Conservation (phyloP, 306 rosid species). For the Castanea mollissima region DNA sequence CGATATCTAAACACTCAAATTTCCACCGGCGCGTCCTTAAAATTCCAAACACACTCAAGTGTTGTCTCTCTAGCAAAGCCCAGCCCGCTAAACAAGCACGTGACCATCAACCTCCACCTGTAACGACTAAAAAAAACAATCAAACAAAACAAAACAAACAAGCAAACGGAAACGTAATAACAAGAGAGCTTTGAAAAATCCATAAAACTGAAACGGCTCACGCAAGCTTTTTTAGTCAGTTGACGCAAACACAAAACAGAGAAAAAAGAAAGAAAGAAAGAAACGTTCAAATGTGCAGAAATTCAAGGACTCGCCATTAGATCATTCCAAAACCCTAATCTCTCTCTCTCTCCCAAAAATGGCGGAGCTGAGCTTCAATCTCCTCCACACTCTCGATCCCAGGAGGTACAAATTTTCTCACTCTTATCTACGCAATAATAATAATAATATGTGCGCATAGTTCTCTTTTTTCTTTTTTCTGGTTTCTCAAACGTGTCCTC, state of each 20-base stretch:
- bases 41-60: neutral
- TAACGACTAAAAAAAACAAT: neutral
- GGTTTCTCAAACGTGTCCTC: constrained; percentile 39
- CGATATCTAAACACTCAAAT: too few species aligned
- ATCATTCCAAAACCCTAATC: constrained; percentile 33
- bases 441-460: neutral
- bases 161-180: too few species aligned
- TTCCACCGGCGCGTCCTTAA: neutral
- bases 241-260: neutral
- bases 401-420: constrained; percentile 35
- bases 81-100: neutral
- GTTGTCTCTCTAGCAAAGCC: neutral
- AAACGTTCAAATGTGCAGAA: constrained; percentile 16
- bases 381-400: constrained; percentile 53
- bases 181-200: too few species aligned
- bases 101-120: neutral
- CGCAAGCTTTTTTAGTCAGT: neutral
- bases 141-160: too few species aligned
- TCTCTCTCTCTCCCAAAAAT: constrained; percentile 36
- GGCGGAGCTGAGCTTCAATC: constrained; percentile 46
- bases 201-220: neutral
- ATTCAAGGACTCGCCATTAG: constrained; percentile 7
- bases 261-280: neutral
- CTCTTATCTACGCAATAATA: neutral
- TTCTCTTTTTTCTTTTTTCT: neutral